Base-by-base conservation (phyloP, 108 stramenopile species). In the Stephanodiscus triporus region DNA sequence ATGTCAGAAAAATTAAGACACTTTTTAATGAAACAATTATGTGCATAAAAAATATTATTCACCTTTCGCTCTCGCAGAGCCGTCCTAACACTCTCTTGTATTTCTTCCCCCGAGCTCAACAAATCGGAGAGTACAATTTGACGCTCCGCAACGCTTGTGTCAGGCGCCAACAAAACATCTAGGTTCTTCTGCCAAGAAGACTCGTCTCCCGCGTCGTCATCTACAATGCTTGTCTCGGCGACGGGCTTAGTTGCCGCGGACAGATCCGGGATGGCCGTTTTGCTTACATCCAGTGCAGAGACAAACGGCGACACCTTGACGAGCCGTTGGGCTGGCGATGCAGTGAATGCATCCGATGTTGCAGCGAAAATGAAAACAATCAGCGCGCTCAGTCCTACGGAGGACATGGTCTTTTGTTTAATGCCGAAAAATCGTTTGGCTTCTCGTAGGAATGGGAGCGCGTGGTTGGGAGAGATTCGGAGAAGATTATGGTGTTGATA, bases 1-100 rank as follows among this genome's bases (percentile, higher is more conserved):
- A 13, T 32, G 56, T 57, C 14, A 57, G 56, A 24, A 30, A 29
- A 32, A 57, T 32, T 8, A 4, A 17, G 14, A 57, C 14, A 45
- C 16, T 45, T 45, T 45, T 16, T 27, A 13, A 13, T 57, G 23
- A 24, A 57, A 9, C 19, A 57, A 29, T 24, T 8, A 57, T 5
- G 17, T 57, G 29, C 14, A 57, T 32, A 14, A 57, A 27, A 57
- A 14, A 57, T 34, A 50, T 20, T 0, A 36, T 68, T 73, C 68
- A 91, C 93, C 87, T 88, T 90, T 65, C 89, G 36, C 56, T 89
- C 88, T 58, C 73, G 63, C 49, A 94, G 49, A 7, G 93, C 93
- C 51, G 77, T 68, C 66, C 77, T 62, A 5, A 94, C 88, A 70
- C 85, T 85, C 23, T 87, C 86, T 51, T 86, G 85, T 70, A 94